A percentile compares a stretch with the other conserved stretches of the same genome.
phyloP scores from a whole-genome alignment of 352 stramenopile genomes.

The Pythium plurisporium region DNA sequence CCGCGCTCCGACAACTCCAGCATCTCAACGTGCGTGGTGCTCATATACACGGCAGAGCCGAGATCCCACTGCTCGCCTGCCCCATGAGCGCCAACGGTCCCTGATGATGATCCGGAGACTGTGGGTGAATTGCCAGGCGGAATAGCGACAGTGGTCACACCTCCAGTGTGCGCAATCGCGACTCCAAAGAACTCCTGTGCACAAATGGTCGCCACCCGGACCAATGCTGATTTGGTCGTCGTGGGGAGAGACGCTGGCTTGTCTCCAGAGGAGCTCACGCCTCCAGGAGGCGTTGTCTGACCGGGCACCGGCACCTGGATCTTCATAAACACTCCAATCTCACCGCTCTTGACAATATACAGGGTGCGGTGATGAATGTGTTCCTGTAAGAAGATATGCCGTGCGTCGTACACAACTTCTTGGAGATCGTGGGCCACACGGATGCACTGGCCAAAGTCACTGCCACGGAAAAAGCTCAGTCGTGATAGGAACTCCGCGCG shows the following conservation, averaged over 20 bases:
- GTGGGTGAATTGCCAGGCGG: too few species aligned
- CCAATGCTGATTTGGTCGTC: constrained; percentile 29
- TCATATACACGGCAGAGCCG: constrained; percentile 51
- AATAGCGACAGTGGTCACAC: not conserved
- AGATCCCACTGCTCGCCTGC: constrained; percentile 27
- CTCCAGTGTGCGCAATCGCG: constrained; percentile 33
- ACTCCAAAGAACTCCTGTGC: constrained; percentile 64
- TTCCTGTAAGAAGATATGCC: constrained; percentile 60
- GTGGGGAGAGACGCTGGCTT: not conserved
- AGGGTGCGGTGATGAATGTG: constrained; percentile 41
- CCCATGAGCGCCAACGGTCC: too few species aligned
- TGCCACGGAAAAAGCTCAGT: constrained; percentile 51
- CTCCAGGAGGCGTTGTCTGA: not conserved
- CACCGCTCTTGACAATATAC: constrained; percentile 65
- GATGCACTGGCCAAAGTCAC: constrained; percentile 70
- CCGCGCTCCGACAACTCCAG: constrained; percentile 62
- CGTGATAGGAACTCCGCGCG: constrained; percentile 59
- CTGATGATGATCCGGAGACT: too few species aligned
- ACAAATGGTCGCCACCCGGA: constrained; percentile 69
- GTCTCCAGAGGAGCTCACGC: not conserved
- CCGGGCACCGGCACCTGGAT: not conserved
- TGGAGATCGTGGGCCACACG: constrained; percentile 67
- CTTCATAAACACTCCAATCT: constrained; percentile 60
- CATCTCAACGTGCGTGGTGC: constrained; percentile 48
- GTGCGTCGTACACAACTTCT: constrained; percentile 46